Base-by-base conservation (phyloP, 176 grass and related monocot species). In the Saccharum spontaneum region DNA sequence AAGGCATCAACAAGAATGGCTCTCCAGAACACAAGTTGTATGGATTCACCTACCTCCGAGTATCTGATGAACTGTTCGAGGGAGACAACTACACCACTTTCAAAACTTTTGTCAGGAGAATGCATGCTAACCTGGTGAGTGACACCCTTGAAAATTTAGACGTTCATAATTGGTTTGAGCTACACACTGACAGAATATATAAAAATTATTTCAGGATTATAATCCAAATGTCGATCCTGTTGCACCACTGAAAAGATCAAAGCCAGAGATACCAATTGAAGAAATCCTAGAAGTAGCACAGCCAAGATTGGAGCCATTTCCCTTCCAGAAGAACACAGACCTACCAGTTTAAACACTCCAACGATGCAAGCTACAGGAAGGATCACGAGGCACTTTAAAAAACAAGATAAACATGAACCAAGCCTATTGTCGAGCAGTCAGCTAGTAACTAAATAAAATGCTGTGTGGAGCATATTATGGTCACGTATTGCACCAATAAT, bases 51-150 rank as follows among this genome's bases (percentile, higher is more conserved):
- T 98, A 98, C 71, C 96, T 94, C 54, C 80, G 93, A 33, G 14
- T 94, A 68, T 94, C 91, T 30, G 83, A 93, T 75, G 88, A 92
- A 36, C 79, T 98, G 65, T 55, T 98, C 16, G 33, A 98, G 73
- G 79, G 11, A 44, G 77, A 84, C 61, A 98, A 92, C 88, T 98
- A 90, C 57, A 52, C 5, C 44, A 91, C 94, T 78, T 98, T 98
- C 74, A 86, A 77, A 88, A 88, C 72, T 66, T 98, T 98, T 88
- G 90, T 92, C 36, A 86, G 78, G 85, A 92, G 89, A 90, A 98
- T 98, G 95, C 95, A 98, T 83, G 95, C 95, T 85, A 89, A 98
- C 55, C 85, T 88, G 93, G 95, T 98, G 71, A 86, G 79, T 79
- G 44, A 22, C 24, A 34, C 22, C 26, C 38, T 18, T 72, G 34